Evolutionary conservation across 371 early-diverging fungal species (phyloP).

Genomic region (Rhizopus arrhizus): DNA sequence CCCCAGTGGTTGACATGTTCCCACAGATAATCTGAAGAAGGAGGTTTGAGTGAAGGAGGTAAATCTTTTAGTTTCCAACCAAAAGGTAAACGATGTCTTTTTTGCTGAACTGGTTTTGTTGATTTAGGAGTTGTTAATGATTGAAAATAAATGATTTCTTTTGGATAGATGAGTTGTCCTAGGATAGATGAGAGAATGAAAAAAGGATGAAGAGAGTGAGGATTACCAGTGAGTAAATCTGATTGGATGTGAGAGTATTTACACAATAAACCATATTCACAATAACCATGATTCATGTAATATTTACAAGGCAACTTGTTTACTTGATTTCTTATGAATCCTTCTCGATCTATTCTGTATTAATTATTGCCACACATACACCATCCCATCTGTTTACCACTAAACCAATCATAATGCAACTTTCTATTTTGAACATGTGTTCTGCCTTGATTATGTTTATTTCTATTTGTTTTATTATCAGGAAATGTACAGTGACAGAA

Average conservation of each 20-base stretch:
- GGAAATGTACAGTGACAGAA: slow-evolving; percentile 55
- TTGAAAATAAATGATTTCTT: slow-evolving; percentile 11
- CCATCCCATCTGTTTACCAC: slow-evolving; percentile 26
- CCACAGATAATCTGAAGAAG: slow-evolving; percentile 41
- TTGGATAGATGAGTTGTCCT: slow-evolving; percentile 23
- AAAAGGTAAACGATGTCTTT: slow-evolving; percentile 35
- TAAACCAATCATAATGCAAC: slow-evolving; percentile 48
- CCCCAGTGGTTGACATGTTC: slow-evolving; percentile 33
- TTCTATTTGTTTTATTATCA: slow-evolving; percentile 46
- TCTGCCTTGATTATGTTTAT: slow-evolving; percentile 42
- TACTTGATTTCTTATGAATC: slow-evolving; percentile 36
- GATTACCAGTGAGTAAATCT: slow-evolving; percentile 23
- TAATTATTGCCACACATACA: not conserved
- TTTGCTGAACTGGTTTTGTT: slow-evolving; percentile 1
- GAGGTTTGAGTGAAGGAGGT: slow-evolving; percentile 46
- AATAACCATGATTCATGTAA: slow-evolving; percentile 31
- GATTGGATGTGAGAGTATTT: slow-evolving; percentile 40
- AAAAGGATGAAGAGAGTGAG: not conserved
- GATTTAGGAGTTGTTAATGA: not conserved
- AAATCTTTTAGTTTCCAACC: slow-evolving; percentile 50
- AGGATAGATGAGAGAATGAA: not conserved
- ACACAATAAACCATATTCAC: slow-evolving; percentile 43
- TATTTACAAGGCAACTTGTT: slow-evolving; percentile 44
- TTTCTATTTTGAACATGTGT: slow-evolving; percentile 40
- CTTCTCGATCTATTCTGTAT: slow-evolving; percentile 29